These are phyloP conservation scores for Colletotrichum sp. DNA, from an alignment of 2,329 filamentous ascomycete species.

Conservation along the genomic window DNA sequence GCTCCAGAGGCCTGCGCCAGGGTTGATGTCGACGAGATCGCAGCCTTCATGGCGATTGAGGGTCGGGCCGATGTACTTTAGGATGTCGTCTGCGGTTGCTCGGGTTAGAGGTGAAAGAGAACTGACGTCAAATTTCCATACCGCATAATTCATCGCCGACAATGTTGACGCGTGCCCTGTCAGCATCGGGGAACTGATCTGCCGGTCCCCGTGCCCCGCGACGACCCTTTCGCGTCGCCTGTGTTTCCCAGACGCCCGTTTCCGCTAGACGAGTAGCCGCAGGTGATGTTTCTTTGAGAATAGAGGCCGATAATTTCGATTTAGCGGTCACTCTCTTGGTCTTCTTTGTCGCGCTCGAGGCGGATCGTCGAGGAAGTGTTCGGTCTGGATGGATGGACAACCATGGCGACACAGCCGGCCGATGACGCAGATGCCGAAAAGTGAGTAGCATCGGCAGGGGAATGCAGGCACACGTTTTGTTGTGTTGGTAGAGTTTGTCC, in stretches of 20 bases:
- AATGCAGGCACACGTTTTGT: background rate
- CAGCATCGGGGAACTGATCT: background rate
- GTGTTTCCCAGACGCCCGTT: background rate
- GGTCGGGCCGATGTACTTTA: conserved; percentile 72
- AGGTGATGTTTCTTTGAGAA: background rate
- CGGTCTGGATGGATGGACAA: background rate
- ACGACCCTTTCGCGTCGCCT: background rate
- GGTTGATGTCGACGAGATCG: conserved; percentile 87
- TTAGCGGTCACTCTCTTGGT: background rate
- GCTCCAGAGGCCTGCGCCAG: conserved; percentile 81
- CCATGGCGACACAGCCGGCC: background rate
- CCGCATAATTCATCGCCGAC: background rate
- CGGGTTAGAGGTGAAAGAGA: background rate
- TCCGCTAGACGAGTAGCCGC: background rate
- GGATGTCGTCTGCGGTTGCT: conserved; percentile 63
- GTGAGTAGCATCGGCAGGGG: background rate
- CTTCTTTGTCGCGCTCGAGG: background rate
- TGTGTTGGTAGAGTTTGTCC: background rate
- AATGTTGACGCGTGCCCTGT: background rate
- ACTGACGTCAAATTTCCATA: background rate
- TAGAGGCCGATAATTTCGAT: background rate
- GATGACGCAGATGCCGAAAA: background rate
- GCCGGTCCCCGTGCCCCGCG: background rate
- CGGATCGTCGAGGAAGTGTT: background rate
- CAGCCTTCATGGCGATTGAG: conserved; percentile 76